Conservation (phyloP, 1,284 basidiomycete species). For the Cronartium quercuum region DNA sequence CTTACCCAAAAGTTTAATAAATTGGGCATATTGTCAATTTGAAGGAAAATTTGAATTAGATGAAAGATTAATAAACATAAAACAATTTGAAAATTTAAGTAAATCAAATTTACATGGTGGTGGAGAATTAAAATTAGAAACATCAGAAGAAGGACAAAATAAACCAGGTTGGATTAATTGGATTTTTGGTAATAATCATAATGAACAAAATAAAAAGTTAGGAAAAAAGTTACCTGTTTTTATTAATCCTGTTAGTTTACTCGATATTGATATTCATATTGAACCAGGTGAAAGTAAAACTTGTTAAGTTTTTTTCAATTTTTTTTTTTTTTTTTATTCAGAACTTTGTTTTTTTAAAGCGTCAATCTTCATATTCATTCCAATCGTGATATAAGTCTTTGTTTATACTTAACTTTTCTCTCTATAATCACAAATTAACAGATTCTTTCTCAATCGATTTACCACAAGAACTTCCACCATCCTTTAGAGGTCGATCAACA, state of each 20-base stretch:
- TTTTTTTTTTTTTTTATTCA: not conserved
- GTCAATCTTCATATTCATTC: not conserved
- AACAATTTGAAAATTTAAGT: not conserved
- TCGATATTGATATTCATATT: constrained; percentile 71
- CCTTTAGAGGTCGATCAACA: constrained; percentile 74
- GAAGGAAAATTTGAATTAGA: constrained; percentile 12
- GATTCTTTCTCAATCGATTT: constrained; percentile 53
- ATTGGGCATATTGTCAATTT: constrained; percentile 33
- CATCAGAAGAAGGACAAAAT: not conserved
- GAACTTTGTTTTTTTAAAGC: not conserved
- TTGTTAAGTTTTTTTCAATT: constrained; percentile 57
- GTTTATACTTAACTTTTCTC: not conserved
- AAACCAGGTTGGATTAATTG: constrained; percentile 8
- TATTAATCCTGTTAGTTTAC: constrained; percentile 71
- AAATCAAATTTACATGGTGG: not conserved
- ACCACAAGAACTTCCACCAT: constrained; percentile 76
- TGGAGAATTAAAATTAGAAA: constrained; percentile 8
- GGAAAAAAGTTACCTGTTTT: constrained; percentile 65
- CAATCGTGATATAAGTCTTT: not conserved
- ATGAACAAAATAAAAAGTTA: not conserved
- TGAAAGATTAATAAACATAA: not conserved
- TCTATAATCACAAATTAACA: not conserved
- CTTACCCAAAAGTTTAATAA: too few species aligned
- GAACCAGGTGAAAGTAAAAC: constrained; percentile 70
- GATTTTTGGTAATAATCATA: not conserved